A percentile compares a stretch with the other conserved stretches of the same genome.
These are phyloP conservation scores for Parasitella parasitica DNA, from an alignment of 371 early-diverging fungal species.

Conservation along the genomic window DNA sequence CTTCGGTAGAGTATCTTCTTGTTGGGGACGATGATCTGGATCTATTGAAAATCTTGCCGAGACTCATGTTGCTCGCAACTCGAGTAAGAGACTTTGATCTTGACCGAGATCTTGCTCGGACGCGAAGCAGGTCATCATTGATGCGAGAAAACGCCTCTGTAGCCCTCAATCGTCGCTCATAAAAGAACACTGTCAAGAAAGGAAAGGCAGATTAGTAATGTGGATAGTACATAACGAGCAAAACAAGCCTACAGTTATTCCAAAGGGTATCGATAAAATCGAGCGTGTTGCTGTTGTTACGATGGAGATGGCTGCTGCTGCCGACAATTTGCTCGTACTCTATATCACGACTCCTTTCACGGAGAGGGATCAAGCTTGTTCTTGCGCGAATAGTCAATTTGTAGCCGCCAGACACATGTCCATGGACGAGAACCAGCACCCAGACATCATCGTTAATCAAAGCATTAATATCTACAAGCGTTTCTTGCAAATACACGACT, in stretches of 20 bases:
- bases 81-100: constrained; percentile 44
- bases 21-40: constrained; percentile 40
- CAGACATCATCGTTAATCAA: constrained; percentile 27
- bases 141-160: constrained; percentile 24
- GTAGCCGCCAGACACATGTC: constrained; percentile 11
- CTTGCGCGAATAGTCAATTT: constrained; percentile 17
- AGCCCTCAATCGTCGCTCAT: constrained; percentile 34
- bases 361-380: constrained; percentile 19
- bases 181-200: constrained; percentile 29
- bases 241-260: constrained; percentile 22
- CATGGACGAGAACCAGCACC: constrained; percentile 34
- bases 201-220: neutral
- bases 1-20: constrained; percentile 9
- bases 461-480: constrained; percentile 10
- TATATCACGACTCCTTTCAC: constrained; percentile 20
- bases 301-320: neutral
- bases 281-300: neutral
- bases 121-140: constrained; percentile 28
- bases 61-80: constrained; percentile 38
- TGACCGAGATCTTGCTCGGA: constrained; percentile 40
- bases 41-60: constrained; percentile 35
- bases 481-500: constrained; percentile 46
- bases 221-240: neutral
- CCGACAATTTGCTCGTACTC: constrained; percentile 19
- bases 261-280: constrained; percentile 27